Percentiles rank a stretch among this genome's conserved stretches.
phyloP scores from a whole-genome alignment of 352 stramenopile genomes.

The Lagenidium sp. region DNA sequence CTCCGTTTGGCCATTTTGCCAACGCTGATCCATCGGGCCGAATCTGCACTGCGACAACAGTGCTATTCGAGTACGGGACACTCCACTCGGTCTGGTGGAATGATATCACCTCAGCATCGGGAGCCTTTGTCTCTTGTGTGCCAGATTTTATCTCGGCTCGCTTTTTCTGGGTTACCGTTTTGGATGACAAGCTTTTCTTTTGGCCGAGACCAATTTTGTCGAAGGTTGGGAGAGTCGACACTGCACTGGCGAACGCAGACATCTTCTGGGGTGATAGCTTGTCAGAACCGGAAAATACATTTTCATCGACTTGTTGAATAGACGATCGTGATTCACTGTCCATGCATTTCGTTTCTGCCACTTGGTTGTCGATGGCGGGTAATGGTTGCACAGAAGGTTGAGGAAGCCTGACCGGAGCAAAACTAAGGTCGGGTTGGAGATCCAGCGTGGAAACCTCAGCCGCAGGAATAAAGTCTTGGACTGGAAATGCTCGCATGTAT shows the following conservation, averaged over 20 bases:
- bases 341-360: not conserved
- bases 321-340: no score
- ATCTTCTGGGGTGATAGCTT: not conserved
- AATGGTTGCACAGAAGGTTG: no score
- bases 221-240: conserved; percentile 15
- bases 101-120: not conserved
- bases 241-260: conserved; percentile 37
- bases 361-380: not conserved
- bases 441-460: not conserved
- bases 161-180: not conserved
- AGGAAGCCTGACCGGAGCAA: no score
- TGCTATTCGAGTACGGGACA: conserved; percentile 36
- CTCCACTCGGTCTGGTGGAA: conserved; percentile 32
- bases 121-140: no score
- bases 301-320: no score
- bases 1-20: conserved; percentile 55
- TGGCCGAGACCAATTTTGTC: conserved; percentile 8
- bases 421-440: no score
- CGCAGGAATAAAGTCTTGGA: conserved; percentile 64
- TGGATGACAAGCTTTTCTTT: not conserved
- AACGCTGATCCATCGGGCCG: conserved; percentile 52
- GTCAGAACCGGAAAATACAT: no score
- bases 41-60: conserved; percentile 39
- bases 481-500: conserved; percentile 54
- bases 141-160: no score